Evolutionary conservation across 2,329 filamentous ascomycete species (phyloP), one percentile per base, ranked within the genome.

Genomic region (Nemania serpens): DNA sequence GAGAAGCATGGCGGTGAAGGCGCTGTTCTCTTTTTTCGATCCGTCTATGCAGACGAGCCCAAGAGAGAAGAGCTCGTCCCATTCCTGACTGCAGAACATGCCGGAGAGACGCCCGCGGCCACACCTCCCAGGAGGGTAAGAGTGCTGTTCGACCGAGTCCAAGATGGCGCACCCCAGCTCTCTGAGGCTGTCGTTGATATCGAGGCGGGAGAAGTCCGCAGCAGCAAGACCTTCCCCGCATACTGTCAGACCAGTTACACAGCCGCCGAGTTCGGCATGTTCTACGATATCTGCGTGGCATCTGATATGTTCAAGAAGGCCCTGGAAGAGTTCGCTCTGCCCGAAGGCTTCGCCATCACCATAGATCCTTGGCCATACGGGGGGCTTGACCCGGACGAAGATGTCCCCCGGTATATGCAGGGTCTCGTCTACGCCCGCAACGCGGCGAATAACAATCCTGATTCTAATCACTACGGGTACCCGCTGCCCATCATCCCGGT

Each of bases 321-420:
- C 54, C 72, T 83, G 69, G 71, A 77, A 20, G 79, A 82, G 65
- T 79, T 83, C 54, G 66, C 69, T 3, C 69, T 84, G 12, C 81
- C 81, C 4, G 75, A 79, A 29, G 76, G 77, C 66, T 79, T 81
- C 53, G 64, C 69, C 37, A 69, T 81, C 52, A 75, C 73, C 13
- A 80, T 82, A 64, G 79, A 82, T 84, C 63, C 84, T 0, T 93
- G 89, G 90, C 91, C 91, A 39, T 93, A 91, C 64, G 81, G 81
- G 6, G 78, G 77, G 2, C 71, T 74, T 1, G 77, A 79, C 57
- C 70, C 69, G 3, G 75, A 77, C 4, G 77, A 78, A 49, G 71
- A 74, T 20, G 69, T 74, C 2, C 75, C 76, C 5, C 77, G 79
- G 15, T 77, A 76, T 55, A 81, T 84, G 77, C 80, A 82, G 50